These are phyloP conservation scores for Warburgia ugandensis DNA, from an alignment of 164 flowering plant genomes.

Conservation along the genomic window DNA sequence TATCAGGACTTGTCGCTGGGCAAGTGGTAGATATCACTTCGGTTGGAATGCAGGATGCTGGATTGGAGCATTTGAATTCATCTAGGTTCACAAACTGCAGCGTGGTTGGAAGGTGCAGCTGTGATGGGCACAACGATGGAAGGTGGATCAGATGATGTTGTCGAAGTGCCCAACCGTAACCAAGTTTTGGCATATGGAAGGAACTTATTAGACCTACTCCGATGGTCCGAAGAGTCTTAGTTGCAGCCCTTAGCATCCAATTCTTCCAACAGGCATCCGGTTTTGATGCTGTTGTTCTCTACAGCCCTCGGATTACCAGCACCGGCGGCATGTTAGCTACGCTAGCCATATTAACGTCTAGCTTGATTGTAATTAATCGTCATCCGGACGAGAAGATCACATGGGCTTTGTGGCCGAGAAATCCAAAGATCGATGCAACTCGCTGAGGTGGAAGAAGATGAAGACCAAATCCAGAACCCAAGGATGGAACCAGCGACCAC, in stretches of 20 bases:
- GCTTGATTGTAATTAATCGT: conserved; percentile 31
- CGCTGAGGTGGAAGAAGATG: no score
- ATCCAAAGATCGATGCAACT: no score
- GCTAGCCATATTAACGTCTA: conserved; percentile 21
- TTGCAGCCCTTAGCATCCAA: conserved; percentile 18
- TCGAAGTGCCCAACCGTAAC: conserved; percentile 22
- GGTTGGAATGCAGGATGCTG: conserved; percentile 34
- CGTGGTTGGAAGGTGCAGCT: conserved; percentile 47
- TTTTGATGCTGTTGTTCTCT: conserved; percentile 14
- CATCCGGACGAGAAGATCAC: conserved; percentile 13
- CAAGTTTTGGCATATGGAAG: conserved; percentile 18
- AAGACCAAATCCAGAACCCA: no score
- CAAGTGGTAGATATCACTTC: conserved; percentile 53
- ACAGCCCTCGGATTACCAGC: conserved; percentile 25
- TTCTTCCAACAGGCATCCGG: conserved; percentile 19
- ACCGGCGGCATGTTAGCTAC: conserved; percentile 49
- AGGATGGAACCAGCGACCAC: no score
- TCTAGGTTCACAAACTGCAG: conserved; percentile 63
- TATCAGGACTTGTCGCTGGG: conserved; percentile 47
- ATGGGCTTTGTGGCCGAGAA: conserved; percentile 58
- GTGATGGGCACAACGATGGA: conserved; percentile 68
- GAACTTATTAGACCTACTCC: conserved; percentile 17
- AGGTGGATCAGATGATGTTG: conserved; percentile 48
- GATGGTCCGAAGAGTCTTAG: conserved; percentile 9
- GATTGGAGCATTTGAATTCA: conserved; percentile 47